Conservation (phyloP, 306 rosid species). For the Comarum palustre region DNA sequence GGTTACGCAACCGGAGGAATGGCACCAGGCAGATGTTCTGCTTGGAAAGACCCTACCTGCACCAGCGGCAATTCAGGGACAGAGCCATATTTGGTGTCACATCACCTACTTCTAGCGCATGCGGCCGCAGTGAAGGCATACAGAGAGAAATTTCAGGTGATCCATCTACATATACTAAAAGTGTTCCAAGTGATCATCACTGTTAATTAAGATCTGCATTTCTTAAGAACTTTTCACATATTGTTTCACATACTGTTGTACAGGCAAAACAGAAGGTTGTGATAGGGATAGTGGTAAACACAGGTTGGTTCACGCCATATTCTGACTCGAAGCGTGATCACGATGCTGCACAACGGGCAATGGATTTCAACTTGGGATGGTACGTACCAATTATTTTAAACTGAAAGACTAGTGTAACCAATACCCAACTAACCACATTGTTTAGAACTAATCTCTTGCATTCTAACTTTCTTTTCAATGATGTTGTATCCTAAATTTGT, state of each 20-base stretch:
- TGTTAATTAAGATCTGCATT: background rate
- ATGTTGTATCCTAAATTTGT: background rate
- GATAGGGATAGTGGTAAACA: constrained; percentile 25
- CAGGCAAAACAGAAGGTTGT: constrained; percentile 27
- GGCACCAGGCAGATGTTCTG: constrained; percentile 43
- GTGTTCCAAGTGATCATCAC: background rate
- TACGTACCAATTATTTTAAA: background rate
- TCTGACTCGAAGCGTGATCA: background rate
- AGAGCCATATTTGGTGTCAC: constrained; percentile 60
- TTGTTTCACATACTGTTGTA: too few relatives aligned
- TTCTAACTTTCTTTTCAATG: background rate
- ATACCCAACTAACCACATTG: background rate
- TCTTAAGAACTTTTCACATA: background rate
- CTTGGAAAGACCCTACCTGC: constrained; percentile 45
- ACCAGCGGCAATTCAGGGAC: constrained; percentile 59
- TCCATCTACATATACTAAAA: background rate
- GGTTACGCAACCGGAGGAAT: constrained; percentile 29
- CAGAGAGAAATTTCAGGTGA: constrained; percentile 51
- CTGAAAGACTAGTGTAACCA: background rate
- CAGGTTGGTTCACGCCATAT: background rate
- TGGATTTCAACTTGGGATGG: constrained; percentile 34
- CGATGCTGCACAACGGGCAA: constrained; percentile 13
- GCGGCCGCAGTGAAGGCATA: constrained; percentile 51
- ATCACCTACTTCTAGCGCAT: constrained; percentile 61
- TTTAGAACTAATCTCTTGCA: background rate